Evolutionary conservation across 163 green algal species (phyloP).

Genomic region (Volvox carteri): DNA sequence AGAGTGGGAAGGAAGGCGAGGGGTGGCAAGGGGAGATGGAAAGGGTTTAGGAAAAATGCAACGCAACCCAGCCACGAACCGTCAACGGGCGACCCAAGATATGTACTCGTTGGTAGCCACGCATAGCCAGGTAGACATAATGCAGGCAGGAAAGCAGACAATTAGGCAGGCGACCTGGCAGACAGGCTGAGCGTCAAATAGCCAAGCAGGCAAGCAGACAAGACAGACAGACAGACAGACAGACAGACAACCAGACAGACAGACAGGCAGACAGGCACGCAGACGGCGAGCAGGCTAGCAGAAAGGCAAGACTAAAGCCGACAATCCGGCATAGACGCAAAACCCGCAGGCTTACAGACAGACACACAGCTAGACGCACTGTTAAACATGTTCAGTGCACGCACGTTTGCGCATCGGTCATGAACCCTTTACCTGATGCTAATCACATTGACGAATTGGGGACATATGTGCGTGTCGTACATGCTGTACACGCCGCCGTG

Average conservation of each 20-base stretch:
- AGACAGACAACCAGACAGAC: background rate
- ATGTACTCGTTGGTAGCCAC: background rate
- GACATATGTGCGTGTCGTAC: constrained; percentile 27
- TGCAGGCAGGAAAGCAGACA: background rate
- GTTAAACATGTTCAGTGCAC: background rate
- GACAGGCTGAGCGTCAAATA: background rate
- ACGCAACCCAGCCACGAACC: background rate
- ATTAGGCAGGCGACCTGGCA: background rate
- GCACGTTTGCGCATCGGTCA: background rate
- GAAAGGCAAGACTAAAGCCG: background rate
- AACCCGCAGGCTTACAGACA: too few species aligned
- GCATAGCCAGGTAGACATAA: background rate
- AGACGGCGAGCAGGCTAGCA: background rate
- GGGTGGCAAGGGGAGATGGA: background rate
- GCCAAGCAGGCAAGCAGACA: background rate
- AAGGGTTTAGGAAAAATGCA: background rate
- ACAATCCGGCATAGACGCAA: background rate
- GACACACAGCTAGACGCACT: too few species aligned
- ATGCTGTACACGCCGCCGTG: background rate
- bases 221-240: background rate
- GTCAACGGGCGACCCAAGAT: background rate
- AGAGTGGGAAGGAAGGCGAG: too few species aligned
- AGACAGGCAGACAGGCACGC: background rate
- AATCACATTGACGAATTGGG: constrained; percentile 44
- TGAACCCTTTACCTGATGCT: constrained; percentile 23